phyloP scores from a whole-genome alignment of 2,329 filamentous ascomycete genomes.

The Ceratocystis destructans region DNA sequence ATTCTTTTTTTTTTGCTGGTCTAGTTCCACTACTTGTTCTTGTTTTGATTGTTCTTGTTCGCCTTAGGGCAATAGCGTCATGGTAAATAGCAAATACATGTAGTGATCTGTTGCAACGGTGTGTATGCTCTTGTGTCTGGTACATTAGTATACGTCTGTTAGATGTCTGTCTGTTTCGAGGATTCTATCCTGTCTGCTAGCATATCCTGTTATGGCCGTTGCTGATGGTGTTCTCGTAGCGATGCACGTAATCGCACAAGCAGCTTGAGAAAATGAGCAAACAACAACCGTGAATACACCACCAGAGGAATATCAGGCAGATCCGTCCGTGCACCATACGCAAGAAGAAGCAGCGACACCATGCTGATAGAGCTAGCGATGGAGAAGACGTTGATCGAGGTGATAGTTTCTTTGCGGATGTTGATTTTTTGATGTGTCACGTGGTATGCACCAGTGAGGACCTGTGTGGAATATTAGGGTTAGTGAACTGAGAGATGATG shows the following conservation, averaged over 20 bases:
- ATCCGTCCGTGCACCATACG: slow-evolving; percentile 48
- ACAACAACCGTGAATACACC: slow-evolving; percentile 27
- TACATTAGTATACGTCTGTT: background rate
- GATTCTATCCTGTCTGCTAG: too few species aligned
- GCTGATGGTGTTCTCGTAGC: slow-evolving; percentile 19
- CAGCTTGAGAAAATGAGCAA: slow-evolving; percentile 27
- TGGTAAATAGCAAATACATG: too few species aligned
- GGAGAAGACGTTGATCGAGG: slow-evolving; percentile 64
- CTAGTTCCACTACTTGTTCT: background rate
- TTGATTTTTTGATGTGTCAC: slow-evolving; percentile 65
- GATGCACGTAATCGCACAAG: slow-evolving; percentile 24
- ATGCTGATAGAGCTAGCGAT: slow-evolving; percentile 65
- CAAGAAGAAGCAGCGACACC: slow-evolving; percentile 52
- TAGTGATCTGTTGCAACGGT: background rate
- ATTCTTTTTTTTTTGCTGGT: background rate
- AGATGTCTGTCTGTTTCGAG: background rate
- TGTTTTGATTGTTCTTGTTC: too few species aligned
- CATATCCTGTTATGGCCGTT: background rate
- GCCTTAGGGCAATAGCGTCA: too few species aligned
- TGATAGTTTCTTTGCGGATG: slow-evolving; percentile 65
- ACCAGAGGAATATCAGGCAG: slow-evolving; percentile 48
- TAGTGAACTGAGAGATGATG: background rate
- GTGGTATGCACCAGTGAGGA: slow-evolving; percentile 61
- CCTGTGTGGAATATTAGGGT: slow-evolving; percentile 31
- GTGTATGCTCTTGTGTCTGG: background rate